These are phyloP conservation scores for Rhizomucor miehei DNA, from an alignment of 371 early-diverging fungal genomes.

Conservation along the genomic window DNA sequence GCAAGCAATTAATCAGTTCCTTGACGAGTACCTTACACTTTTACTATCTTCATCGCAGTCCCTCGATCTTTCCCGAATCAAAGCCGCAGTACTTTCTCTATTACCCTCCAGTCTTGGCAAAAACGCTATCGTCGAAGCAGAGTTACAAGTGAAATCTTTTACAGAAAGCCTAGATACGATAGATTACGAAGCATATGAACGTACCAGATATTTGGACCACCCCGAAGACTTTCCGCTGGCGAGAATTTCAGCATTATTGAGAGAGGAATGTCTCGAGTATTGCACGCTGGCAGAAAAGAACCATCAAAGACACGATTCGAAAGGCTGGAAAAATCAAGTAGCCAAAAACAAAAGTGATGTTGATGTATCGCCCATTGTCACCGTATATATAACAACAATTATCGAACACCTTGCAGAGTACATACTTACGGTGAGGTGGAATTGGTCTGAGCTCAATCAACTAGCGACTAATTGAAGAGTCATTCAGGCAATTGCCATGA, in stretches of 20 bases:
- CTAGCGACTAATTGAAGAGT: background rate
- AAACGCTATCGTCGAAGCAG: conserved; percentile 66
- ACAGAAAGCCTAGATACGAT: conserved; percentile 35
- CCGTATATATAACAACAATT: conserved; percentile 57
- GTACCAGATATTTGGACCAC: conserved; percentile 17
- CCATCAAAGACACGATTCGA: conserved; percentile 8
- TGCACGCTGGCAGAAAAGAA: conserved; percentile 47
- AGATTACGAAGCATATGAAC: conserved; percentile 31
- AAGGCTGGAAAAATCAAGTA: conserved; percentile 3
- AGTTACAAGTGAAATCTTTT: conserved; percentile 56
- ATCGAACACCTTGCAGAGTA: conserved; percentile 63
- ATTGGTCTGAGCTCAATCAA: background rate
- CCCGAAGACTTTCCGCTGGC: no score
- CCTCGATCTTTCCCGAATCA: conserved; percentile 48
- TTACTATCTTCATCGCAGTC: conserved; percentile 44
- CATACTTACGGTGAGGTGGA: conserved; percentile 34
- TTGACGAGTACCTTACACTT: conserved; percentile 56
- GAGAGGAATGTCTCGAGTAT: conserved; percentile 48
- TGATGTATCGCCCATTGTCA: conserved; percentile 52
- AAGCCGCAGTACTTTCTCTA: conserved; percentile 40
- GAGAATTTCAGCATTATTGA: conserved; percentile 15
- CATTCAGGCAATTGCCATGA: conserved; percentile 23
- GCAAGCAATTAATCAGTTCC: conserved; percentile 55
- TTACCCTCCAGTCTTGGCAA: conserved; percentile 55
- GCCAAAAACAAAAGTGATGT: conserved; percentile 1